phyloP scores from a whole-genome alignment of 2,329 filamentous ascomycete species.

The Trichoderma sp. region DNA sequence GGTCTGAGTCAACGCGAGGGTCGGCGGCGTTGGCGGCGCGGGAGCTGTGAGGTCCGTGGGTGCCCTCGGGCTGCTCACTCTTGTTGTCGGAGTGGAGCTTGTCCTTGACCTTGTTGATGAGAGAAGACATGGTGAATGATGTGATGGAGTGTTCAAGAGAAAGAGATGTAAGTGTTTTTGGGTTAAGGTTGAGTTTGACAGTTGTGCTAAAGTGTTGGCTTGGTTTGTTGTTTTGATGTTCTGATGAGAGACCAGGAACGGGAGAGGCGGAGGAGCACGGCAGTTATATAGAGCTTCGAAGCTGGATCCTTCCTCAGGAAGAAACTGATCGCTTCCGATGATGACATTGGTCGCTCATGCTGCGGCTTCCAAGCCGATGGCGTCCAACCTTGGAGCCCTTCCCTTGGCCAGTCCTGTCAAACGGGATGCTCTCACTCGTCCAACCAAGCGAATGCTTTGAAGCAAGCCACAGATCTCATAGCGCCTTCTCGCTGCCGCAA shows the following conservation, averaged over 20 bases:
- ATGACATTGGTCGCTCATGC: conserved; percentile 25
- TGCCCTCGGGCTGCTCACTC: conserved; percentile 30
- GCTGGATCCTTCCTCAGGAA: background rate
- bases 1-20: conserved; percentile 51
- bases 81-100: conserved; percentile 49
- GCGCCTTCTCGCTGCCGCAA: background rate
- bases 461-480: background rate
- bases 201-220: background rate
- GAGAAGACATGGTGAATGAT: conserved; percentile 51
- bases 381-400: conserved; percentile 14
- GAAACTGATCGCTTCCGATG: conserved; percentile 15
- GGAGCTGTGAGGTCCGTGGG: conserved; percentile 47
- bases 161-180: background rate
- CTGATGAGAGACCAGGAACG: background rate
- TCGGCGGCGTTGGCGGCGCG: conserved; percentile 52
- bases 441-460: background rate
- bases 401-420: background rate
- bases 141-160: background rate
- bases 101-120: conserved; percentile 64
- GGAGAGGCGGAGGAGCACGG: background rate
- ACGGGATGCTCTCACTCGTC: background rate
- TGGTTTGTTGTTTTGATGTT: background rate
- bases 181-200: background rate
- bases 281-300: conserved; percentile 6
- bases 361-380: conserved; percentile 12